Evolutionary conservation across 768 basidiomycete species (phyloP), one percentile per base, ranked within the genome.

Genomic region (Tylopilus vinaceipallidus): DNA sequence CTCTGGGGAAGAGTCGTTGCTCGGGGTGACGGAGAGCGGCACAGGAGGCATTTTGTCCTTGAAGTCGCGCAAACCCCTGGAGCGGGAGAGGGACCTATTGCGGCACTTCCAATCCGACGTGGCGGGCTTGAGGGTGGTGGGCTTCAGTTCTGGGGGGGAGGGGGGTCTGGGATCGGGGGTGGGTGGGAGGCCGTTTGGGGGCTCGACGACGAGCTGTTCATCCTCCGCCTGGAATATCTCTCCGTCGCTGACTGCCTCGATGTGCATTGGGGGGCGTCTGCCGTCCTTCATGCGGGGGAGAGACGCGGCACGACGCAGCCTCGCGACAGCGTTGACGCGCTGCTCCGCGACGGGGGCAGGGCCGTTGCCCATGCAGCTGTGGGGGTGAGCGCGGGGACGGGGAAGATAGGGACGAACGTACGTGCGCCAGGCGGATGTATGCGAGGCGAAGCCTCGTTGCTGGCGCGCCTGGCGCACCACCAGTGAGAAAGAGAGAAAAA

Each of bases 281-380:
- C 92, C 92, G 67, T 92, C 88, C 67, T 92, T 92, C 84, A 90
- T 90, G 53, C 93, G 79, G 32, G 93, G 94, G 24, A 95, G 70
- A 14, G 92, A 95, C 47, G 92, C 90, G 37, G 94, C 93, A 59
- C 94, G 84, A 71, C 88, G 93, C 56, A 97, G 81, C 72, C 86
- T 93, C 38, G 91, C 91, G 40, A 95, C 86, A 10, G 92, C 89
- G 47, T 82, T 80, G 63, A 91, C 89, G 52, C 94, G 84, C 69
- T 93, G 87, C 66, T 94, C 88, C 23, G 81, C 80, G 70, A 78
- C 73, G 11, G 74, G 69, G 38, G 75, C 57, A 45, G 61, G 64
- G 56, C 79, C 67, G 59, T 53, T 66, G 52, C 67, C 67, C 68
- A 70, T 68, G 41, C 67, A 11, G 6, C n/a, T 35, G 42, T 17